Evolutionary conservation across 225 moss, liverwort and hornwort species (phyloP).

Genomic region (Marchantia polymorpha): DNA sequence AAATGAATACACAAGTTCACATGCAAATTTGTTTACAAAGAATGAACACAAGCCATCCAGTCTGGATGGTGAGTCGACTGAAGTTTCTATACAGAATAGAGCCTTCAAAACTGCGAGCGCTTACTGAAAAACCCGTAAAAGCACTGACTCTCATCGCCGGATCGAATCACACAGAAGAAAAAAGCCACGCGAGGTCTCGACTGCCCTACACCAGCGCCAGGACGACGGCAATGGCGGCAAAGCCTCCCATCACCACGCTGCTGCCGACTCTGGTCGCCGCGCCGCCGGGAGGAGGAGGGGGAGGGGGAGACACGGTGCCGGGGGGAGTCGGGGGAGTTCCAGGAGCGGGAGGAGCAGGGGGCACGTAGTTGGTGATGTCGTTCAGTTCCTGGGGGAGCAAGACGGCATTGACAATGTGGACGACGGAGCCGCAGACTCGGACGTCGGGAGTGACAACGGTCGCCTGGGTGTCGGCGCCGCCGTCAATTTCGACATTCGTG

Average conservation of each 20-base stretch:
- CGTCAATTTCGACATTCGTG: neutral
- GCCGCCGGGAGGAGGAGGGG: neutral
- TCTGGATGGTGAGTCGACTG: too few species aligned
- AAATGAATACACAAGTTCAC: too few species aligned
- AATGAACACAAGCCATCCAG: too few species aligned
- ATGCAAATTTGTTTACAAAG: too few species aligned
- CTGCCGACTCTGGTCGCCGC: neutral
- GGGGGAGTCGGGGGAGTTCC: neutral
- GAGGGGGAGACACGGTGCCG: neutral
- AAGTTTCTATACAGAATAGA: too few species aligned
- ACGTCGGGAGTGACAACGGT: neutral
- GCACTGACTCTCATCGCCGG: too few species aligned
- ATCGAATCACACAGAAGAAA: too few species aligned
- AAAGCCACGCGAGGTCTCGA: too few species aligned
- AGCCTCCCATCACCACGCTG: neutral
- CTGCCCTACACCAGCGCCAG: neutral
- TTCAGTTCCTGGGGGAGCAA: neutral
- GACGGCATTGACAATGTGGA: conserved; percentile 9
- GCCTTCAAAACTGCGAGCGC: too few species aligned
- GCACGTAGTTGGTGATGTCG: neutral
- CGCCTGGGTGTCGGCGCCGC: neutral
- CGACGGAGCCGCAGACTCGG: neutral
- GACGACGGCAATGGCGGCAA: neutral
- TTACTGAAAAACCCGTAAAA: too few species aligned
- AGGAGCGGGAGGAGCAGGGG: neutral